Percentiles rank a stretch among this genome's conserved stretches.
phyloP scores from a whole-genome alignment of 495 filamentous ascomycete species.

The Hypoxylon fuscum region DNA sequence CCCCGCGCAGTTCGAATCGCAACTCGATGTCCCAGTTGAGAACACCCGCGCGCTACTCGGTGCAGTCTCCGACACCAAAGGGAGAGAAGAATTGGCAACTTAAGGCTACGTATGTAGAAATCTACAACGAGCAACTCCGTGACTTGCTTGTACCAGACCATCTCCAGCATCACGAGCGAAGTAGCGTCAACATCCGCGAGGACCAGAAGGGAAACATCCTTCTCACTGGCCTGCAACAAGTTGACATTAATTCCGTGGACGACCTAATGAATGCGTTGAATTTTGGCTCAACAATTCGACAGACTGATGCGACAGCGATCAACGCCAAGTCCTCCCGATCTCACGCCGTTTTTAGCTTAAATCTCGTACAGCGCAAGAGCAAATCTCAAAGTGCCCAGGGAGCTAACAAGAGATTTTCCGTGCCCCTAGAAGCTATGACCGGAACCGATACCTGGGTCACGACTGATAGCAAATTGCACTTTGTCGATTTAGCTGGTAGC shows the following conservation, averaged over 20 bases:
- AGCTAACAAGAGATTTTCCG: constrained; percentile 85
- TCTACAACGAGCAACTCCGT: constrained; percentile 95
- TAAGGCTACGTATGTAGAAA: constrained; percentile 98
- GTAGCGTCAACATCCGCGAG: constrained; percentile 84
- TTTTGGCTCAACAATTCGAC: constrained; percentile 91
- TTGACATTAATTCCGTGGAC: constrained; percentile 90
- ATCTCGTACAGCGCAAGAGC: constrained; percentile 86
- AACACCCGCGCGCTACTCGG: constrained; percentile 84
- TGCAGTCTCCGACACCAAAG: constrained; percentile 60
- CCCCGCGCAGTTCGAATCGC: constrained; percentile 61
- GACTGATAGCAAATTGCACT: constrained; percentile 97
- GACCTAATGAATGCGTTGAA: constrained; percentile 89
- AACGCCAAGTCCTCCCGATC: constrained; percentile 99
- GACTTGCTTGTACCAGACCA: constrained; percentile 88
- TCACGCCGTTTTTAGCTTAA: constrained; percentile 96
- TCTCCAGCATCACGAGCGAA: constrained; percentile 72
- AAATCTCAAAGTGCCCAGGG: constrained; percentile 61
- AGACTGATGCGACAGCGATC: constrained; percentile 98
- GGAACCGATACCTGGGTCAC: constrained; percentile 75
- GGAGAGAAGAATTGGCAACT: constrained; percentile 89
- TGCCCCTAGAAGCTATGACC: constrained; percentile 83
- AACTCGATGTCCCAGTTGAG: constrained; percentile 80
- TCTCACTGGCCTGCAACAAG: constrained; percentile 85
- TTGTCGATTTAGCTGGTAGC: constrained; percentile 97
- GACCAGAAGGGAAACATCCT: constrained; percentile 96